Evolutionary conservation across 1,139 yeast species (phyloP), one percentile per base, ranked within the genome.

Genomic region (Hemisphaericaspora xylofermentans): DNA sequence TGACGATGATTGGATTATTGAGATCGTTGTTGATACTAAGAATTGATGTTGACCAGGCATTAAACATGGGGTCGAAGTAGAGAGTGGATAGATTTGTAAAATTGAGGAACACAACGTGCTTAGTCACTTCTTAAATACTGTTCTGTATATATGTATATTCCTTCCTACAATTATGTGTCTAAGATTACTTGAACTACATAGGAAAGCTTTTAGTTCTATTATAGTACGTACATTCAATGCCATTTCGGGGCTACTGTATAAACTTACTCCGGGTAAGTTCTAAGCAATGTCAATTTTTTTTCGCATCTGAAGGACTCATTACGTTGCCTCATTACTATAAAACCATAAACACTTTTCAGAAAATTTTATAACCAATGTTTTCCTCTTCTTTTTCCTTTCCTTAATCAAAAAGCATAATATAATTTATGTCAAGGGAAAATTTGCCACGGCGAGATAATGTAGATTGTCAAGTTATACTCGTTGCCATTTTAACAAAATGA

Each of bases 1-100:
- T 91, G 21, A 89, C 98, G 4, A 88, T 91, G 96, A 70, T 89
- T 22, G 94, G 91, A 0, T 65, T 91, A 38, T 65, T 89, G 24
- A 68, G 97, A 47, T 79, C 88, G 40, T 62, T 89, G 38, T 70
- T 89, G 52, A 86, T 89, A 30, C 71, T 88, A 37, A 74, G 95
- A 44, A 66, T 87, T 43, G 95, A 86, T 53, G 72, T 85, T 14
- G 88, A 82, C 39, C 62, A 59, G 33, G 43, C 42, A 13, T 34
- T 40, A 24, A 29, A 29, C 5, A 6, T 15, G 13, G 21, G 19
- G 16, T 27, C 30, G 4, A 2, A 13, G 8, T 27, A 24, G n/a
- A 12, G 10, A 8, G 4, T 6, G 24, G 24, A 21, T 21, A 21
- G 8, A 8, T 8, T 21, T n/a, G n/a, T n/a, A n/a, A n/a, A n/a